These are phyloP conservation scores for Gypsophila paniculata DNA, from an alignment of 179 eudicot species.

Conservation along the genomic window DNA sequence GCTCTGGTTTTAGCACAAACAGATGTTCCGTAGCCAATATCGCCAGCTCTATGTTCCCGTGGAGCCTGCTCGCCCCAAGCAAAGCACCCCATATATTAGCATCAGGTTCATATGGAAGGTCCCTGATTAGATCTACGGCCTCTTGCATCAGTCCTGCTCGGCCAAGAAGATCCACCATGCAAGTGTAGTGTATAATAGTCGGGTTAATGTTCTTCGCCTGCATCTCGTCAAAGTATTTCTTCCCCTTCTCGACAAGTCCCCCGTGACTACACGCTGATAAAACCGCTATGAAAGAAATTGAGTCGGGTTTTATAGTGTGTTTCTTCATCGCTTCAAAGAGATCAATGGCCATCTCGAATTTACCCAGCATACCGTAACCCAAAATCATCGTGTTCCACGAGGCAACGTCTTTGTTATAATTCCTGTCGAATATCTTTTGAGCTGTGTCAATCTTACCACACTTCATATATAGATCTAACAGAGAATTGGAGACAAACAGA, in stretches of 20 bases:
- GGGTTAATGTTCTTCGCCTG: constrained; percentile 33
- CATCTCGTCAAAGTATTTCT: constrained; percentile 53
- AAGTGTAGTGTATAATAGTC: constrained; percentile 52
- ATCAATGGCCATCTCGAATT: constrained; percentile 40
- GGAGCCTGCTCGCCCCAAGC: constrained; percentile 57
- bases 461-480: constrained; percentile 61
- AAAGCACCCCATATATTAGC: constrained; percentile 66
- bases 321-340: constrained; percentile 58
- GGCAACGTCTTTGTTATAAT: constrained; percentile 43
- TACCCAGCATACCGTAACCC: constrained; percentile 60
- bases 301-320: constrained; percentile 35
- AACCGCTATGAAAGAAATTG: constrained; percentile 56
- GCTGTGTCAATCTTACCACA: constrained; percentile 53
- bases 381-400: constrained; percentile 69
- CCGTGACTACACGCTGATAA: constrained; percentile 70
- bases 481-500: constrained; percentile 50
- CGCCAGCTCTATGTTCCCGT: constrained; percentile 60
- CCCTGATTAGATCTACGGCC: constrained; percentile 43
- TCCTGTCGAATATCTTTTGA: constrained; percentile 41
- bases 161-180: constrained; percentile 82
- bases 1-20: constrained; percentile 50
- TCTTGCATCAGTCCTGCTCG: constrained; percentile 65
- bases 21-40: constrained; percentile 60
- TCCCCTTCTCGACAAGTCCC: constrained; percentile 58
- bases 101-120: constrained; percentile 51